Conservation (phyloP, 2,329 filamentous ascomycete genomes). For the Aspergillus sp. region DNA sequence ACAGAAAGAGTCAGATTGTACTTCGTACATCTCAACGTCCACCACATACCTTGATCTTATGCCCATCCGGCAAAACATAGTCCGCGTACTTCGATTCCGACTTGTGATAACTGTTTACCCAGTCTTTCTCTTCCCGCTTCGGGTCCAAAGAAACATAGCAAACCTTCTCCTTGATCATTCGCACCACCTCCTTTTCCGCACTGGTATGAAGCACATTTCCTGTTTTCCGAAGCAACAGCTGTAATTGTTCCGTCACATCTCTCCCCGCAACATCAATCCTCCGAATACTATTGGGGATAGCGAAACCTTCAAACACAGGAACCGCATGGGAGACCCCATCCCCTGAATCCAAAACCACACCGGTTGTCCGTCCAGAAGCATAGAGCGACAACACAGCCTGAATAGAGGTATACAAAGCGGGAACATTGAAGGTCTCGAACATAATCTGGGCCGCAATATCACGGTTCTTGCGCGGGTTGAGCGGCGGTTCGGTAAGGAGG, state of each 20-base stretch:
- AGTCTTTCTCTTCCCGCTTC: slow-evolving; percentile 94
- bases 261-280: slow-evolving; percentile 94
- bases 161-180: slow-evolving; percentile 92
- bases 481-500: slow-evolving; percentile 88
- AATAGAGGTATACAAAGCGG: slow-evolving; percentile 92
- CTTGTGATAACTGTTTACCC: slow-evolving; percentile 70
- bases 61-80: slow-evolving; percentile 87
- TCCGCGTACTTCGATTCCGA: slow-evolving; percentile 77
- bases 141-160: slow-evolving; percentile 90
- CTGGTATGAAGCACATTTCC: slow-evolving; percentile 96
- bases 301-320: slow-evolving; percentile 96
- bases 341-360: slow-evolving; percentile 90
- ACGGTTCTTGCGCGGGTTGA: slow-evolving; percentile 93
- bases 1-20: slow-evolving; percentile 14
- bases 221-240: slow-evolving; percentile 84
- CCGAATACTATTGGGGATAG: slow-evolving; percentile 91
- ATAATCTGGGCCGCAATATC: slow-evolving; percentile 96
- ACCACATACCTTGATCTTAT: slow-evolving; percentile 75
- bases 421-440: slow-evolving; percentile 98
- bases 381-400: slow-evolving; percentile 96
- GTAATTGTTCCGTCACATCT: slow-evolving; percentile 94
- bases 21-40: not conserved
- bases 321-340: slow-evolving; percentile 97
- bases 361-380: slow-evolving; percentile 91
- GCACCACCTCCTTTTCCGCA: slow-evolving; percentile 98